Conservation (phyloP, 2,329 filamentous ascomycete genomes). For the Teratosphaeria gauchensis region DNA sequence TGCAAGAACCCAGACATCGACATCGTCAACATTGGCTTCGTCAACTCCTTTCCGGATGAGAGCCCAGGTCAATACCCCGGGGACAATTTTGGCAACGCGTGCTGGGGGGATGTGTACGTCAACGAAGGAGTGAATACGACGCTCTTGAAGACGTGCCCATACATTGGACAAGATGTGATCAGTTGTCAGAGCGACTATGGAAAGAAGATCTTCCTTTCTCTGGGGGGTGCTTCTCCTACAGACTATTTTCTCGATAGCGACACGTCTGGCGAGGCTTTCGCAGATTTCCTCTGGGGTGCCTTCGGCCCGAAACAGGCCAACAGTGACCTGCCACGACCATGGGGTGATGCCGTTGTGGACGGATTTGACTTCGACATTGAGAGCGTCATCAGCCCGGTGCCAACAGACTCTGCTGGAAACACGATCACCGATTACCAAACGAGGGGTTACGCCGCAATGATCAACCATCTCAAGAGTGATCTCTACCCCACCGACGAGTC, state of each 20-base stretch:
- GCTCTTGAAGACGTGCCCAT: slow-evolving; percentile 30
- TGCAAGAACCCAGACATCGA: slow-evolving; percentile 44
- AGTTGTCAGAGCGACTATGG: slow-evolving; percentile 34
- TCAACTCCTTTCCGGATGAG: slow-evolving; percentile 44
- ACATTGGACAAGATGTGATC: slow-evolving; percentile 32
- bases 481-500: slow-evolving; percentile 28
- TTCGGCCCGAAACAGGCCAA: slow-evolving; percentile 28
- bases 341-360: slow-evolving; percentile 41
- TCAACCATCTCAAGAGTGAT: slow-evolving; percentile 35
- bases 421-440: slow-evolving; percentile 26
- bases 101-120: slow-evolving; percentile 32
- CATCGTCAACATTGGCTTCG: slow-evolving; percentile 48
- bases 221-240: slow-evolving; percentile 34
- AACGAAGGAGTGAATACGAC: slow-evolving; percentile 30
- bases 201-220: slow-evolving; percentile 38
- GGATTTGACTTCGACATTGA: slow-evolving; percentile 47
- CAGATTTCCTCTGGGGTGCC: slow-evolving; percentile 36
- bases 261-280: slow-evolving; percentile 33
- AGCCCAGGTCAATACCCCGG: slow-evolving; percentile 37
- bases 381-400: slow-evolving; percentile 17
- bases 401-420: slow-evolving; percentile 23
- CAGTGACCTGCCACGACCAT: slow-evolving; percentile 31
- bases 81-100: slow-evolving; percentile 49
- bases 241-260: slow-evolving; percentile 35
- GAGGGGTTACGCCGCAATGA: slow-evolving; percentile 33